Conservation (phyloP, 2,329 filamentous ascomycete genomes). For the Teratosphaeria destructans region DNA sequence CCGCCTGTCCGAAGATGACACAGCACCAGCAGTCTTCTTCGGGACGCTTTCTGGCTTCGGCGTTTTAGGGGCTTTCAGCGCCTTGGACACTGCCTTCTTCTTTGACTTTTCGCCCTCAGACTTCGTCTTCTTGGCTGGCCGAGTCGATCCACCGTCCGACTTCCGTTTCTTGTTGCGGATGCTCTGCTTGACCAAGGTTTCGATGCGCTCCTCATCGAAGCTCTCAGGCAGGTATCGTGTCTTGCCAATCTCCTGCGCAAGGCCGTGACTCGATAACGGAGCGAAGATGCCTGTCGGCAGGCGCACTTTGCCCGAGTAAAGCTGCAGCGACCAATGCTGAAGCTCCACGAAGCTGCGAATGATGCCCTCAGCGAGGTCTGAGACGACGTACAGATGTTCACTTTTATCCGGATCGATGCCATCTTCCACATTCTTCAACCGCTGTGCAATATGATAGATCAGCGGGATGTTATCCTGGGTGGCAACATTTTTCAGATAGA, state of each 20-base stretch:
- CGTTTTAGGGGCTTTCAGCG: slow-evolving; percentile 22
- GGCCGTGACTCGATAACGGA: slow-evolving; percentile 62
- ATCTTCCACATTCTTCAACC: slow-evolving; percentile 82
- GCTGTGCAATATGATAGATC: slow-evolving; percentile 85
- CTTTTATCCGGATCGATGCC: slow-evolving; percentile 58
- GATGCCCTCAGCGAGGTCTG: slow-evolving; percentile 73
- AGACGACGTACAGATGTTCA: slow-evolving; percentile 72
- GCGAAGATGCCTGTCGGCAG: slow-evolving; percentile 71
- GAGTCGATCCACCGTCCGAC: slow-evolving; percentile 16
- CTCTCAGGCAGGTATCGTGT: slow-evolving; percentile 75
- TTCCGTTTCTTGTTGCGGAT: slow-evolving; percentile 51
- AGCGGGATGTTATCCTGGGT: slow-evolving; percentile 79
- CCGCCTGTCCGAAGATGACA: slow-evolving; percentile 31
- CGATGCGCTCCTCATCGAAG: slow-evolving; percentile 56
- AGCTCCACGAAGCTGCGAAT: slow-evolving; percentile 79
- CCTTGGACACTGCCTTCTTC: slow-evolving; percentile 26
- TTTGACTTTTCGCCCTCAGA: slow-evolving; percentile 17
- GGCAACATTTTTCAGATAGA: slow-evolving; percentile 73
- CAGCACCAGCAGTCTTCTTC: slow-evolving; percentile 26
- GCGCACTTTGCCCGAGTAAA: slow-evolving; percentile 54
- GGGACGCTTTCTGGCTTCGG: slow-evolving; percentile 25
- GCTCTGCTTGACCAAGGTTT: slow-evolving; percentile 59
- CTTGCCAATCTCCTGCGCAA: slow-evolving; percentile 75
- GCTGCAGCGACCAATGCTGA: slow-evolving; percentile 76
- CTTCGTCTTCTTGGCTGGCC: slow-evolving; percentile 20